A percentile compares a stretch with the other conserved stretches of the same genome.
Evolutionary conservation across 2,329 filamentous ascomycete genomes (phyloP).

Genomic region (Colletotrichum navitas): DNA sequence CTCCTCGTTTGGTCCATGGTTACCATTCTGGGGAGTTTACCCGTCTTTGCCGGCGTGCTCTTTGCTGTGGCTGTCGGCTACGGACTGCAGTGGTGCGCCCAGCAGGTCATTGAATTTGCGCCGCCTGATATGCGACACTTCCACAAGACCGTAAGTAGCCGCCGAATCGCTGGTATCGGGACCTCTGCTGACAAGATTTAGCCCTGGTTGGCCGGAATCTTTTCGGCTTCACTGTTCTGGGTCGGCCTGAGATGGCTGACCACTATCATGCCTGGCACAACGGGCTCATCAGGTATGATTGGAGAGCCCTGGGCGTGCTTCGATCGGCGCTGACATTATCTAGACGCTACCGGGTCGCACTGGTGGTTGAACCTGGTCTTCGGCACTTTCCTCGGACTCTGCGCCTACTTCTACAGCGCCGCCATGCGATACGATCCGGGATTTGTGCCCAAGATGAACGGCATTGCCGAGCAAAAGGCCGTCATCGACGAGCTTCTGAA

Average conservation of each 20-base stretch:
- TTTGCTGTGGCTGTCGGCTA: constrained; percentile 75
- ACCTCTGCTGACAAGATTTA: constrained; percentile 52
- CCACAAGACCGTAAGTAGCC: constrained; percentile 82
- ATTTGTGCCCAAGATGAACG: constrained; percentile 90
- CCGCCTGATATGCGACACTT: constrained; percentile 90
- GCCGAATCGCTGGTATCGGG: constrained; percentile 12
- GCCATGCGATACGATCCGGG: constrained; percentile 92
- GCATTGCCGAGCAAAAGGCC: constrained; percentile 89
- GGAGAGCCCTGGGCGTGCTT: background rate
- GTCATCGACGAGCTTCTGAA: constrained; percentile 89
- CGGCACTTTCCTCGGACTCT: constrained; percentile 71
- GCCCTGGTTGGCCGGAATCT: constrained; percentile 95
- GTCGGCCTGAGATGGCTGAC: constrained; percentile 82
- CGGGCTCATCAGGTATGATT: constrained; percentile 62
- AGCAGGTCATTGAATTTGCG: constrained; percentile 83
- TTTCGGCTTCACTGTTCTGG: constrained; percentile 87
- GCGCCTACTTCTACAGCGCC: constrained; percentile 86
- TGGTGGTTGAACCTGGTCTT: constrained; percentile 87
- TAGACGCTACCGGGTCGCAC: constrained; percentile 74
- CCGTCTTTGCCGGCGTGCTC: constrained; percentile 82
- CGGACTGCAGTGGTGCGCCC: constrained; percentile 80
- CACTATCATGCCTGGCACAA: constrained; percentile 70
- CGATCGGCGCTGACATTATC: constrained; percentile 48
- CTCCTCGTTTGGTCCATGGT: constrained; percentile 78
- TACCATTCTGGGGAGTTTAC: constrained; percentile 78